A percentile compares a stretch with the other conserved stretches of the same genome.
phyloP scores from a whole-genome alignment of 2,329 filamentous ascomycete species.

The Botrytis galanthina region DNA sequence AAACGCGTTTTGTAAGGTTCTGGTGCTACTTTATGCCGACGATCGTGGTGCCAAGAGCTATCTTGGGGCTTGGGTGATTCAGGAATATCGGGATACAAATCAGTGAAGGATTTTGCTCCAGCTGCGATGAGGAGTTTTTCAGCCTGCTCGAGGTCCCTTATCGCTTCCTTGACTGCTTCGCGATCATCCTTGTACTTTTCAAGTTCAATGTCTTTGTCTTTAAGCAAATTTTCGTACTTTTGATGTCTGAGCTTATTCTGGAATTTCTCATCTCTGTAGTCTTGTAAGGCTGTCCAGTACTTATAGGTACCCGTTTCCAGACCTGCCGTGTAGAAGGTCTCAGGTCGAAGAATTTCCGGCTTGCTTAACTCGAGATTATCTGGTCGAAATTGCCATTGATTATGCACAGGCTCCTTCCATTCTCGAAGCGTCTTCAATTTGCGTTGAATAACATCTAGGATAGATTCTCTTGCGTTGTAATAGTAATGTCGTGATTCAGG shows the following conservation, averaged over 20 bases:
- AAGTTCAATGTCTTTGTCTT: conserved; percentile 39
- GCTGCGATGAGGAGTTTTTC: conserved; percentile 53
- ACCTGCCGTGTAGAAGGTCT: conserved; percentile 49
- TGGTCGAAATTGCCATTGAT: background rate
- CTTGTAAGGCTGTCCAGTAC: conserved; percentile 39
- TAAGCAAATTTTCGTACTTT: conserved; percentile 38
- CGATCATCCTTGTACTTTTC: conserved; percentile 49
- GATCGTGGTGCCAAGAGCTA: background rate
- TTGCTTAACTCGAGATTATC: background rate
- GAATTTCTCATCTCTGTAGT: conserved; percentile 25
- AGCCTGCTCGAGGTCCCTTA: conserved; percentile 53
- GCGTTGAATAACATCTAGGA: conserved; percentile 59
- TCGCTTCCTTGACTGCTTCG: conserved; percentile 50
- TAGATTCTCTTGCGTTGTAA: conserved; percentile 41
- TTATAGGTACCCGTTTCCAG: conserved; percentile 58
- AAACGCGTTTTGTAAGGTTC: conserved; percentile 28
- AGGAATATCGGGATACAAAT: conserved; percentile 57
- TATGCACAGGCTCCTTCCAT: conserved; percentile 24
- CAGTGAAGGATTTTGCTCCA: conserved; percentile 64
- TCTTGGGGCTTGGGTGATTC: background rate
- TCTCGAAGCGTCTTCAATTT: conserved; percentile 50
- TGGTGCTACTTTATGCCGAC: conserved; percentile 2
- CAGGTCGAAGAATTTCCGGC: conserved; percentile 42
- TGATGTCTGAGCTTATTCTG: conserved; percentile 38
- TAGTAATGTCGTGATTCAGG: conserved; percentile 25